Percentiles rank a stretch among this genome's conserved stretches.
Evolutionary conservation across 2,329 filamentous ascomycete species (phyloP).

Genomic region (Neofusicoccum sp.): DNA sequence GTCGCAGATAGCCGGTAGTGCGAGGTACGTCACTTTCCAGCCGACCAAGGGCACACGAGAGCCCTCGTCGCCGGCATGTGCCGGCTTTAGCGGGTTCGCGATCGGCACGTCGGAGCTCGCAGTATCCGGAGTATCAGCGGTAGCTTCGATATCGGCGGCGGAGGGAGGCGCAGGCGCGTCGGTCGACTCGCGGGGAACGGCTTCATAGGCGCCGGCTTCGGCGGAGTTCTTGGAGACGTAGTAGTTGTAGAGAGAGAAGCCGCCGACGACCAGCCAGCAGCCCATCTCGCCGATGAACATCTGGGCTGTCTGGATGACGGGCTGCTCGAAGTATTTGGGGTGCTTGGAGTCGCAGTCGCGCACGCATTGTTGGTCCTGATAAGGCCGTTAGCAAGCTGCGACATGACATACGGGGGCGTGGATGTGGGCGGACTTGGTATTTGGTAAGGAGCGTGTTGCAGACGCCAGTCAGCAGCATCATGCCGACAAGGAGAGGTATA

Average conservation of each 20-base stretch:
- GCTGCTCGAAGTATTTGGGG: conserved; percentile 81
- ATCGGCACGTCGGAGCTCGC: conserved; percentile 47
- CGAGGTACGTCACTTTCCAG: conserved; percentile 69
- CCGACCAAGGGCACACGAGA: conserved; percentile 64
- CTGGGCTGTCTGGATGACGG: conserved; percentile 90
- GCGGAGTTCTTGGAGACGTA: conserved; percentile 44
- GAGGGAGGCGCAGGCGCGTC: conserved; percentile 31
- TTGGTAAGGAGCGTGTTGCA: conserved; percentile 98
- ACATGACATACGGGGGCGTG: background rate
- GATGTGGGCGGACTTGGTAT: conserved; percentile 66
- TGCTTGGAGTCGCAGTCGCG: conserved; percentile 75
- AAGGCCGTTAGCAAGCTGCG: conserved; percentile 24
- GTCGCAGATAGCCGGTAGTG: conserved; percentile 86
- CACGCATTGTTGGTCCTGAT: conserved; percentile 92
- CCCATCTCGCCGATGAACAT: conserved; percentile 98
- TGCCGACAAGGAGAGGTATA: conserved; percentile 82
- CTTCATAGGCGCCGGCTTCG: conserved; percentile 58
- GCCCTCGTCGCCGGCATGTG: conserved; percentile 49
- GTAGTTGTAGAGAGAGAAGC: conserved; percentile 64
- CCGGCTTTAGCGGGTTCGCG: conserved; percentile 51
- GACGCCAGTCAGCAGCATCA: conserved; percentile 95
- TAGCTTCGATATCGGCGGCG: conserved; percentile 46
- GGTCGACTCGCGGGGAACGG: conserved; percentile 47
- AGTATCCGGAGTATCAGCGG: conserved; percentile 43
- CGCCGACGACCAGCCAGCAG: conserved; percentile 85